phyloP scores from a whole-genome alignment of 2,329 filamentous ascomycete species.

The Penicillium italicum region DNA sequence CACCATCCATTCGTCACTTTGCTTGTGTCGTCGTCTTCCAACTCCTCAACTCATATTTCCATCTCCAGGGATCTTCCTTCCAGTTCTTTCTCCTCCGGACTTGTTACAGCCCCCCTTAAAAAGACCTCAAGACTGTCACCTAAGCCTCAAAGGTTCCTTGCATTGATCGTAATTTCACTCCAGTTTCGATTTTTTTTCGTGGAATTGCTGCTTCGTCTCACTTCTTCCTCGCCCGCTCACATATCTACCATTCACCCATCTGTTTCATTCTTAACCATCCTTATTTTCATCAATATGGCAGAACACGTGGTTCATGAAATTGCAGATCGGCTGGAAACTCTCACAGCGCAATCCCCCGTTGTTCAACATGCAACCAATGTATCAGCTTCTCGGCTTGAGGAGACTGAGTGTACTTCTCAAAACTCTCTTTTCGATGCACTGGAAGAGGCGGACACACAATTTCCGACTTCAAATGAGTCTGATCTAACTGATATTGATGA shows the following conservation, averaged over 20 bases:
- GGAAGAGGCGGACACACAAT: rapidly evolving
- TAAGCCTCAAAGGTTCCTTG: not conserved
- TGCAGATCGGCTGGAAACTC: not conserved
- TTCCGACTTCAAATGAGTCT: not conserved
- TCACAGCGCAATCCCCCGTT: not conserved
- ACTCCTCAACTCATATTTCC: not conserved
- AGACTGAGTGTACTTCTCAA: not conserved
- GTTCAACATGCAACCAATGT: not conserved
- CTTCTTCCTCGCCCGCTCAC: not conserved
- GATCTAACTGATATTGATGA: not conserved
- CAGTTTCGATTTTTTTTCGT: too few species aligned
- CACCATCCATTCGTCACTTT: not conserved
- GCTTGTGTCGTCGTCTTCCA: not conserved
- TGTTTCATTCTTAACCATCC: not conserved
- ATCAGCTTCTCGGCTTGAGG: not conserved
- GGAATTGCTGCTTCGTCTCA: not conserved
- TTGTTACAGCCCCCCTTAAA: not conserved
- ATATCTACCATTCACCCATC: too few species aligned
- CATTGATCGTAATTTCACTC: not conserved
- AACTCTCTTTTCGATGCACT: not conserved
- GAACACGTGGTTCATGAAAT: not conserved
- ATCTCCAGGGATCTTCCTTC: not conserved
- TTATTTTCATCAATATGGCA: not conserved
- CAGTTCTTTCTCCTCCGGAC: not conserved
- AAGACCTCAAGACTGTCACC: not conserved